Base-by-base conservation (phyloP, 257 asterid genomes). In the Fraxinus excelsior region DNA sequence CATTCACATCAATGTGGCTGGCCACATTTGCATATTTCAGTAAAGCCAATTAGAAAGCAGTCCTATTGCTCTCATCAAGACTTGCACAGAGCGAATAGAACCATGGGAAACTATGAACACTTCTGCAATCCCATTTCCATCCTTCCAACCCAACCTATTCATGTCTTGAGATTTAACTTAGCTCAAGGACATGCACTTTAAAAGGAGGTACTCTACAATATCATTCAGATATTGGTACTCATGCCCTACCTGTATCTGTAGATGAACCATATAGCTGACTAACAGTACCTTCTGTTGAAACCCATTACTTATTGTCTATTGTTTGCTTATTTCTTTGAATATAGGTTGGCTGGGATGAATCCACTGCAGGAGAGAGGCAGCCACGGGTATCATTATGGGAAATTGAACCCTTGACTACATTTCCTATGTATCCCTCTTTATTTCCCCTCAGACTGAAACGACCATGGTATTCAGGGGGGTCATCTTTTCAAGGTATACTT, bases 311-410 rank as follows among this genome's bases (percentile, higher is more conserved):
- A 28, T 72, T 68, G 35, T 38, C 49, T 44, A 44, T 35, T 34
- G 21, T 49, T 56, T 69, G 18, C 58, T 19, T 44, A 53, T 71
- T 29, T 72, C 3, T 21, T 58, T 28, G 76, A 46, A 74, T 19
- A 49, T 82, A 95, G 99, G 99, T 95, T 31, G 99, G 98, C 37
- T 95, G 99, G 99, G 99, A 95, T 74, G 99, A 95, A 86, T 95
- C 99, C 16, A 93, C 98, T 53, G 97, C 97, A 29, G 98, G 99
- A 29, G 99, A 95, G 81, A 89, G 96, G 86, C 99, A 95, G 87
- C 98, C 99, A 23, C 88, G 97, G 76, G 98, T 93, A 31, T 95
- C 99, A 5, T 73, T 93, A 71, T 95, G 99, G 99, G 99, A 95
- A 84, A 95, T 95, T 46, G 99, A 95, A 84, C 99, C 99, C 68